These are phyloP conservation scores for Salix exigua DNA, from an alignment of 345 rosid genomes.

Conservation along the genomic window DNA sequence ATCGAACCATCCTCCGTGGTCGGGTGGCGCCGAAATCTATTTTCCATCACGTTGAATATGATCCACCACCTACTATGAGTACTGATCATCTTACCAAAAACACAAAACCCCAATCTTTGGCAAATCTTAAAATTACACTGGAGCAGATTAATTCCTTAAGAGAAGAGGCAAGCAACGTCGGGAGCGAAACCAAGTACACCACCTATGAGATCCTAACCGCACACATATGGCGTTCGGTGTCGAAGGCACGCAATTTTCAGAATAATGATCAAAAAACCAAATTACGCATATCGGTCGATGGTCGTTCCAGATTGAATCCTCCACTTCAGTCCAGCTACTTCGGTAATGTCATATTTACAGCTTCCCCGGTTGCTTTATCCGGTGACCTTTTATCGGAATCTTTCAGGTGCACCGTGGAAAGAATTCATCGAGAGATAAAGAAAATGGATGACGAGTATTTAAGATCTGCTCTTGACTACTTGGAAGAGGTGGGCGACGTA, in stretches of 20 bases:
- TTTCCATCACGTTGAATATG: constrained; percentile 2
- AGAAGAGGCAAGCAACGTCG: background rate
- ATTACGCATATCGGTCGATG: background rate
- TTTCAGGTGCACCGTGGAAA: background rate
- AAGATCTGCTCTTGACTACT: background rate
- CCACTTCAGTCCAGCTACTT: constrained; percentile 1
- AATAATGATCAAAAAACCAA: constrained; percentile 6
- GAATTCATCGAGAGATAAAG: background rate
- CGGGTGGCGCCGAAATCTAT: background rate
- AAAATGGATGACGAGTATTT: constrained; percentile 12
- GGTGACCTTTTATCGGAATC: constrained; percentile 4
- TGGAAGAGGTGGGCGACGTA: background rate
- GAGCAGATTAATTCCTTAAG: background rate
- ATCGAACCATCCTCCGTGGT: constrained; percentile 7
- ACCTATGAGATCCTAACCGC: constrained; percentile 8
- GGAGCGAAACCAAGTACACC: background rate
- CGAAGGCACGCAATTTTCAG: background rate
- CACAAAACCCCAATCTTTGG: background rate
- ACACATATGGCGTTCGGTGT: constrained; percentile 9
- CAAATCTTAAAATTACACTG: background rate
- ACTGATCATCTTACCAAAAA: background rate
- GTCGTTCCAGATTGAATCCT: constrained; percentile 5
- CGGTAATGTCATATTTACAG: background rate
- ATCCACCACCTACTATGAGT: background rate
- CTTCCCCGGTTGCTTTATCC: background rate